Base-by-base conservation (phyloP, 2,329 filamentous ascomycete species). In the Zasmidium citrigriseum region DNA sequence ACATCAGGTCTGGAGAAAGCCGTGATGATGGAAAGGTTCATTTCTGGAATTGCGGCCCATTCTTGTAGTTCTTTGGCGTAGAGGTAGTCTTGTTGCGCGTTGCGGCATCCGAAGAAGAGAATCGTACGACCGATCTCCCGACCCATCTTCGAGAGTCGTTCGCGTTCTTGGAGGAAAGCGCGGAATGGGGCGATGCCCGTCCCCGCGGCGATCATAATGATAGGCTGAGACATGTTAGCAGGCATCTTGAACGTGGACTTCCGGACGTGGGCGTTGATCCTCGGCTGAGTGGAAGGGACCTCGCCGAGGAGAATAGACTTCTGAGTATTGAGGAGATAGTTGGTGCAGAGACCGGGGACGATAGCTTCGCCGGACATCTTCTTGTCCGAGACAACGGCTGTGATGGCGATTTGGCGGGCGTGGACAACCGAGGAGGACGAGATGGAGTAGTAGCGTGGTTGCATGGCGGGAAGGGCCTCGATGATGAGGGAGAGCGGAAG, bases 381-480 rank as follows among this genome's bases (percentile, higher is more conserved):
- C 50, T 74, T 72, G 59, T 71, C 72, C 46, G 74, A 70, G 4
- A 91, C 81, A 1, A 82, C 81, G 74, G 88, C 90, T 3, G 87
- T 90, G 44, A 92, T 63, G 23, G 74, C 65, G 7, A 61, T 63
- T 16, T 62, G 64, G 27, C 55, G 55, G 41, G 55, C 60, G 25
- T 66, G 59, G 11, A 61, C 59, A 11, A 77, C 72, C 14, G 67
- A 67, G 1, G 67, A 69, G 16, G 67, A 69, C 2, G 67, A 67
- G 49, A 69, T 68, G 9, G 66, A 68, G 55, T 68, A 69, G 56
- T 67, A 66, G 14, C 67, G 64, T 14, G 64, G 64, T 18, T 63
- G 64, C 60, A 69, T 61, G 2, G 67, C 58, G 14, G 60, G 61
- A 4, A 70, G 63, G 44, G 58, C 62, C 41, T 67, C 65, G 46